phyloP scores from a whole-genome alignment of 345 rosid species.

The Turritis glabra region DNA sequence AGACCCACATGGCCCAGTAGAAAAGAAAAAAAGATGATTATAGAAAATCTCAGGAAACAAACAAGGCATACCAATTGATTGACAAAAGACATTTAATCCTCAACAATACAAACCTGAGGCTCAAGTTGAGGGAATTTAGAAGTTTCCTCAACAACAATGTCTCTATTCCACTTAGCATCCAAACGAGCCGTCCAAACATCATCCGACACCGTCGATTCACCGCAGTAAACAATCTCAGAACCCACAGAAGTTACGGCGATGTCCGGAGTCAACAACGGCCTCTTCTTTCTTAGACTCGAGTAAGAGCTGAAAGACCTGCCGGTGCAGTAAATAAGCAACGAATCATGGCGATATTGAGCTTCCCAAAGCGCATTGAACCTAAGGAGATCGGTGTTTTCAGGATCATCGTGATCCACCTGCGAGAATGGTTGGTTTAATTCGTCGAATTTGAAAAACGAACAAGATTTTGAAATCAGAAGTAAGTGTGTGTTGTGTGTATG shows the following conservation, averaged over 20 bases:
- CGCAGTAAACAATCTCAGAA: slow-evolving; percentile 82
- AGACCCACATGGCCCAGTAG: neutral
- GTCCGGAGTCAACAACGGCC: slow-evolving; percentile 82
- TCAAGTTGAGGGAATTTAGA: slow-evolving; percentile 66
- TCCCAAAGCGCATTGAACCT: slow-evolving; percentile 91
- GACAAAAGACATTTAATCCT: neutral
- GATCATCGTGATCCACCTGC: slow-evolving; percentile 85
- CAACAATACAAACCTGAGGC: slow-evolving; percentile 53
- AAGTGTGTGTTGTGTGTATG: no score
- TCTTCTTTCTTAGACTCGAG: slow-evolving; percentile 54
- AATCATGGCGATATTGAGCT: slow-evolving; percentile 68
- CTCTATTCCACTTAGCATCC: slow-evolving; percentile 71
- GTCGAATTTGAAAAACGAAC: neutral
- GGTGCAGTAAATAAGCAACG: slow-evolving; percentile 75
- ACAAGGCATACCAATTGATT: neutral
- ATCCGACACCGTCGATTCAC: slow-evolving; percentile 59
- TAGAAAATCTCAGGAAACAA: neutral
- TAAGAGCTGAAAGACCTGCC: slow-evolving; percentile 75
- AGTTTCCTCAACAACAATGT: slow-evolving; percentile 67
- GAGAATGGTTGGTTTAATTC: neutral
- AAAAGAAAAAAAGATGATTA: neutral
- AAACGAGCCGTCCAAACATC: slow-evolving; percentile 64
- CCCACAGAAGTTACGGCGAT: slow-evolving; percentile 84
- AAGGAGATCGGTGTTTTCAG: slow-evolving; percentile 61
- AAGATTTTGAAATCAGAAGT: neutral